Evolutionary conservation across 2,329 filamentous ascomycete species (phyloP).

Genomic region (Fusarium sp.): DNA sequence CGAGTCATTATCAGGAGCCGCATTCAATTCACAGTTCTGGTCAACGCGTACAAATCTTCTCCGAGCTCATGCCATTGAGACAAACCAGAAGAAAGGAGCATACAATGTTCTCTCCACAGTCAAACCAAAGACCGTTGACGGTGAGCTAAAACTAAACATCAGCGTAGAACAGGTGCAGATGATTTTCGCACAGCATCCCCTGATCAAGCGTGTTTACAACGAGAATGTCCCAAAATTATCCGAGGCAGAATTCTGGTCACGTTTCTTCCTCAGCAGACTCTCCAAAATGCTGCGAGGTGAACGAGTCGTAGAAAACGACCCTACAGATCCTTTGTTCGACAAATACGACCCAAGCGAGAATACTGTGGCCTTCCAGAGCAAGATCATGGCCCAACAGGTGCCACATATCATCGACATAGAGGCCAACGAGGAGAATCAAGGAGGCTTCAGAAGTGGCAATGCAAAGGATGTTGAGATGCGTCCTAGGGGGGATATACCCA

Average conservation of each 20-base stretch:
- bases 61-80: constrained; percentile 90
- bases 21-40: constrained; percentile 96
- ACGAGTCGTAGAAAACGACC: constrained; percentile 81
- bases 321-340: constrained; percentile 83
- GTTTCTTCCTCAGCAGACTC: constrained; percentile 91
- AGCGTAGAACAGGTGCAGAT: constrained; percentile 92
- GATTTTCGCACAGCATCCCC: constrained; percentile 91
- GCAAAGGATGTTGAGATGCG: constrained; percentile 91
- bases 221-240: constrained; percentile 87
- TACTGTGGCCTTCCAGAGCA: constrained; percentile 62
- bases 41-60: constrained; percentile 86
- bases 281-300: constrained; percentile 94
- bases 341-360: constrained; percentile 84
- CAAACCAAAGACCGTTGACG: constrained; percentile 68
- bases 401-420: constrained; percentile 92
- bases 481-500: constrained; percentile 82
- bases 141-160: constrained; percentile 80
- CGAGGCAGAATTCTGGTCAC: constrained; percentile 88
- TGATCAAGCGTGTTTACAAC: constrained; percentile 91
- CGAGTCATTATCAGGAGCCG: constrained; percentile 79
- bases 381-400: constrained; percentile 72
- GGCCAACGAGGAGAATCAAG: constrained; percentile 95
- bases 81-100: constrained; percentile 83
- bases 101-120: constrained; percentile 95
- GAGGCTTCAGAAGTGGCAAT: constrained; percentile 83